A percentile compares a stretch with the other conserved stretches of the same genome.
phyloP scores from a whole-genome alignment of 371 early-diverging fungal genomes.

The Mucor sp. region DNA sequence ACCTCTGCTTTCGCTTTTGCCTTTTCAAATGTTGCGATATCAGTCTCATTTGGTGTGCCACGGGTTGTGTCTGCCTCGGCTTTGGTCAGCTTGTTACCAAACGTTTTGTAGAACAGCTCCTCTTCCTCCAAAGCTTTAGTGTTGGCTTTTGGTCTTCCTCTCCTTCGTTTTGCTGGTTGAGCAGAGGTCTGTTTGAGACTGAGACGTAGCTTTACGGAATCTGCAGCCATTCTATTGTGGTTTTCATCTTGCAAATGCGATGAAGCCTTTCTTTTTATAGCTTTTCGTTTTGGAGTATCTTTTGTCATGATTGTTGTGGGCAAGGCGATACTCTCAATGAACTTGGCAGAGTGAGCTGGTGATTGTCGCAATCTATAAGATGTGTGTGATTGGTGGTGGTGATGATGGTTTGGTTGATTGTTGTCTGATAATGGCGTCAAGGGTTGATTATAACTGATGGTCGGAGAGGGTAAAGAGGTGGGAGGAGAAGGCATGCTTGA shows the following conservation, averaged over 20 bases:
- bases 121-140: constrained; percentile 15
- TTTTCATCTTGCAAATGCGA: neutral
- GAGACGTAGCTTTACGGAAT: constrained; percentile 17
- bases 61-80: constrained; percentile 58
- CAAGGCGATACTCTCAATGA: constrained; percentile 10
- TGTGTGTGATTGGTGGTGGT: neutral
- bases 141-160: constrained; percentile 3
- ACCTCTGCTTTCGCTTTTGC: constrained; percentile 36
- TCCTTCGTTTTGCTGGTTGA: neutral
- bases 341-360: constrained; percentile 16
- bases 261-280: neutral
- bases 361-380: constrained; percentile 22
- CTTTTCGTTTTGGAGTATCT: neutral
- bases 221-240: neutral
- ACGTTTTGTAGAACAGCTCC: constrained; percentile 34
- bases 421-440: constrained; percentile 13
- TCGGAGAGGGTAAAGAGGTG: constrained; percentile 24
- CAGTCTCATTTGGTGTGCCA: constrained; percentile 53
- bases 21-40: constrained; percentile 50
- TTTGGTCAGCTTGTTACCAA: constrained; percentile 59
- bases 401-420: neutral
- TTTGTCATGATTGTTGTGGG: neutral
- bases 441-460: constrained; percentile 2
- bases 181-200: constrained; percentile 3
- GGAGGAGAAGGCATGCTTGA: constrained; percentile 35